These are phyloP conservation scores for Aspergillus campestris DNA, from an alignment of 495 filamentous ascomycete species.

Conservation along the genomic window DNA sequence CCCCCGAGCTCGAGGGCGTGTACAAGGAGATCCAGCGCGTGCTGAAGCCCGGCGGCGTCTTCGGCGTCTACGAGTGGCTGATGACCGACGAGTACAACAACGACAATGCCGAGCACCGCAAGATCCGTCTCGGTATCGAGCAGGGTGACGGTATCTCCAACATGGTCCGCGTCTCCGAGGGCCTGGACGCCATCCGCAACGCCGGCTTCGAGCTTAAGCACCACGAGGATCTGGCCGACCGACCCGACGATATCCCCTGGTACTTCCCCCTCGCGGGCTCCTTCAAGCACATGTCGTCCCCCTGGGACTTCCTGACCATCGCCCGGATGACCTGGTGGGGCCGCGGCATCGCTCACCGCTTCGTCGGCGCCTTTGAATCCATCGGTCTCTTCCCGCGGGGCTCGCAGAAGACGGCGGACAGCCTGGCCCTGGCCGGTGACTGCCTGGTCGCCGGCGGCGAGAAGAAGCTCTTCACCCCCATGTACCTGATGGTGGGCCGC, in stretches of 20 bases:
- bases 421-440: slow-evolving; percentile 74
- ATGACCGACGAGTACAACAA: slow-evolving; percentile 98
- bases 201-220: slow-evolving; percentile 81
- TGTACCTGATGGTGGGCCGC: slow-evolving; percentile 96
- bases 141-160: slow-evolving; percentile 96
- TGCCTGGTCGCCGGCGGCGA: slow-evolving; percentile 82
- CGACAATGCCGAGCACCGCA: slow-evolving; percentile 74
- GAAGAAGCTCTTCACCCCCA: slow-evolving; percentile 93
- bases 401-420: slow-evolving; percentile 93
- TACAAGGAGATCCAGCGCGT: slow-evolving; percentile 93
- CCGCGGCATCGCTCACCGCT: slow-evolving; percentile 63
- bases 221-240: slow-evolving; percentile 84
- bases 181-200: slow-evolving; percentile 73
- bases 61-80: slow-evolving; percentile 98
- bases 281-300: slow-evolving; percentile 69
- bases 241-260: slow-evolving; percentile 75
- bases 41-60: slow-evolving; percentile 90
- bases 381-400: slow-evolving; percentile 69
- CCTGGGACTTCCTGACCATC: slow-evolving; percentile 78
- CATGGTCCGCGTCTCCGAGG: slow-evolving; percentile 90
- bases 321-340: slow-evolving; percentile 86
- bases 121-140: slow-evolving; percentile 92
- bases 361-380: slow-evolving; percentile 71
- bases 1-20: slow-evolving; percentile 87
- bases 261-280: slow-evolving; percentile 87